Evolutionary conservation across 2,329 filamentous ascomycete genomes (phyloP), one percentile per base, ranked within the genome.

Genomic region (Aureobasidium musti): DNA sequence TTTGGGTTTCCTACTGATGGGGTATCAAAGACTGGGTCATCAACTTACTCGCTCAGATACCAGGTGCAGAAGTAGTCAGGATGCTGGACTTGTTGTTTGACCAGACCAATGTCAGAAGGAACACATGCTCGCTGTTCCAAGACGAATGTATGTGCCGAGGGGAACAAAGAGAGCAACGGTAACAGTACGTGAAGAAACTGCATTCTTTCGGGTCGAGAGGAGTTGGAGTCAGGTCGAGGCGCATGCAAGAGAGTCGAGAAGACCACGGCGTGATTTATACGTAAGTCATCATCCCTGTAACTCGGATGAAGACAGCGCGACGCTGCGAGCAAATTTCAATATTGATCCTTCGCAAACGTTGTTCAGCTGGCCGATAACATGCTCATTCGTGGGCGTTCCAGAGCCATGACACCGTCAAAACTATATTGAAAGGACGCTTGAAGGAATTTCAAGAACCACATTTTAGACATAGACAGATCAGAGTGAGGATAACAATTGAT

Each of bases 61-160:
- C 52, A 56, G 7, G 52, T 56, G 11, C 52, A 56, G 21, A 56
- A 56, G 52, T 56, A 56, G 1, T 56, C 6, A 11, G 52, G 52
- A 39, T 37, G 52, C 3, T 23, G 21, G 13, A 37, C 19, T 30
- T 56, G 52, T 13, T 6, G 19, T 19, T 56, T 56, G 17, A 56
- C 35, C 1, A 56, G 35, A 56, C 30, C 30, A n/a, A 56, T 21
- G 19, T 35, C 52, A 21, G 30, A 56, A 37, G 52, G 5, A 37
- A 35, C 52, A 14, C 30, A 56, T 17, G 23, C 47, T 19, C 23
- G 14, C 26, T 50, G 11, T 14, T 50, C 47, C 5, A 50, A 14
- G 8, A 28, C 47, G 6, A 50, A 28, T 14, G 23, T 23, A 14
- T 28, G 23, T 50, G 26, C 23, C 11, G 8, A 5, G 11, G 14